Evolutionary conservation across 192 early-diverging fungal genomes (phyloP).

Genomic region (Backusella sp.): DNA sequence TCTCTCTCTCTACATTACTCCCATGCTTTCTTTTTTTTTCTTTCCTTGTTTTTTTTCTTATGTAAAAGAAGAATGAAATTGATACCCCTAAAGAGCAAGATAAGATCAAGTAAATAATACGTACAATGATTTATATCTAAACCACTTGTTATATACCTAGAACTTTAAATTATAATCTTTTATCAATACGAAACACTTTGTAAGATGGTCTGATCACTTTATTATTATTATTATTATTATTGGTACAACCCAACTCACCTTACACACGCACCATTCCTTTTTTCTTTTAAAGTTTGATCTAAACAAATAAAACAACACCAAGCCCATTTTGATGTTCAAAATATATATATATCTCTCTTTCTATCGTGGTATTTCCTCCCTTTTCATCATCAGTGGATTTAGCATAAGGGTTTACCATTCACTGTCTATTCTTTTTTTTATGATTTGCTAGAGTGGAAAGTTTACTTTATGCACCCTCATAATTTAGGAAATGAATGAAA

Average conservation of each 20-base stretch:
- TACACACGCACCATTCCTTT: background rate
- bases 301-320: slow-evolving; percentile 5
- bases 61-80: background rate
- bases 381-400: too few relatives aligned
- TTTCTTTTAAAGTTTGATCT: background rate
- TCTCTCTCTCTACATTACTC: background rate
- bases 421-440: too few relatives aligned
- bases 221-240: background rate
- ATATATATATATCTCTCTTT: too few relatives aligned
- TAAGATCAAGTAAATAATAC: background rate
- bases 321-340: background rate
- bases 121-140: background rate
- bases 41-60: background rate
- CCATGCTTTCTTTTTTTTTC: background rate
- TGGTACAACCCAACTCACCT: background rate
- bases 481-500: background rate
- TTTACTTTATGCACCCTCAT: too few relatives aligned
- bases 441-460: too few relatives aligned
- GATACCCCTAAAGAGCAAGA: background rate
- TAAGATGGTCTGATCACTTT: slow-evolving; percentile 9
- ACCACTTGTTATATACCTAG: background rate
- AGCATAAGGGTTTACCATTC: too few relatives aligned
- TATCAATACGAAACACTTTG: slow-evolving; percentile 6
- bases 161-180: background rate
- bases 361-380: background rate